Percentiles rank a stretch among this genome's conserved stretches.
Evolutionary conservation across 148 eudicot genomes (phyloP).

Genomic region (Rheum nobile): DNA sequence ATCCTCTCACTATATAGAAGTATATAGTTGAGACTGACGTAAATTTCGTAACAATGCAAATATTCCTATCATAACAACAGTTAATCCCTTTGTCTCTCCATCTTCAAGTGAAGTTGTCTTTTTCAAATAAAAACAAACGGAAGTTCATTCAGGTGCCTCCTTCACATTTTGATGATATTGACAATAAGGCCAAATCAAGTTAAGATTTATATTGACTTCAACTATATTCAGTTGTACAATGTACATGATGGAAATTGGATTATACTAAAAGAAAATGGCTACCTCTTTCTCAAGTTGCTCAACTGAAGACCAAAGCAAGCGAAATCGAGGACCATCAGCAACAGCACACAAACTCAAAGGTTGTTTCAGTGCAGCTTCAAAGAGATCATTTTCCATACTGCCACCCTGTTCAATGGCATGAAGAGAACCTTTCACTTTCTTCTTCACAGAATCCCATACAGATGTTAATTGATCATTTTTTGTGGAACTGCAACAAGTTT

Average conservation of each 20-base stretch:
- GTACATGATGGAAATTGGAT: constrained; percentile 3
- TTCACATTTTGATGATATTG: not conserved
- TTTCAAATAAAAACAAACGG: not conserved
- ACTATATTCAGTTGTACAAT: not conserved
- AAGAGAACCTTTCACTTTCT: constrained; percentile 58
- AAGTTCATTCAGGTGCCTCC: not conserved
- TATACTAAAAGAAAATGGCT: constrained; percentile 15
- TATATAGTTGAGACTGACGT: not conserved
- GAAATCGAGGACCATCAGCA: constrained; percentile 63
- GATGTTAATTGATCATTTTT: constrained; percentile 24
- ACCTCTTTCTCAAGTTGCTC: constrained; percentile 90
- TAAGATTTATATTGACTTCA: not conserved
- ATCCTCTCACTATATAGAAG: not conserved
- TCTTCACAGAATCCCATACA: constrained; percentile 62
- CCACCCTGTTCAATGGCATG: constrained; percentile 34
- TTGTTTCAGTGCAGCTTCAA: constrained; percentile 24
- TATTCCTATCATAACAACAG: not conserved
- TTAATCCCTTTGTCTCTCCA: not conserved
- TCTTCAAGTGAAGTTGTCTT: not conserved
- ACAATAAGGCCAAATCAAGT: not conserved
- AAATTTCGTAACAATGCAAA: not conserved
- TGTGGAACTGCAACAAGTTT: constrained; percentile 25
- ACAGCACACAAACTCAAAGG: constrained; percentile 74
- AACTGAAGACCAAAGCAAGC: constrained; percentile 61
- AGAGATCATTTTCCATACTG: constrained; percentile 15